phyloP scores from a whole-genome alignment of 345 rosid genomes.

The Rhodamnia argentea region DNA sequence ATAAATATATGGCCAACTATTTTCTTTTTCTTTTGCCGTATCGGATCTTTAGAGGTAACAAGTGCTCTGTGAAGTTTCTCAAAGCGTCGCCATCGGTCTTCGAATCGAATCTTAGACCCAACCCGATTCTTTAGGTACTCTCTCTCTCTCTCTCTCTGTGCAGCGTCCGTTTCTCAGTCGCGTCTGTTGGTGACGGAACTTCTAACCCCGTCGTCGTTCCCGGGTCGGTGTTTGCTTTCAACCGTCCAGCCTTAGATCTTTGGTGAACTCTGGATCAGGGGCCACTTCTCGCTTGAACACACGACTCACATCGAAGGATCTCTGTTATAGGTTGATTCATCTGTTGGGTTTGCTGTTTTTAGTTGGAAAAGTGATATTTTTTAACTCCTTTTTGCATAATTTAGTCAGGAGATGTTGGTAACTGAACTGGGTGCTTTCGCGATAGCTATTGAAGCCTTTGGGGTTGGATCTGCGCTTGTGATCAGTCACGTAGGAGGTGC shows the following conservation, averaged over 20 bases:
- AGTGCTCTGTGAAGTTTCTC: background rate
- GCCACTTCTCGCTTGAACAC: background rate
- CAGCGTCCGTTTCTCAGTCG: background rate
- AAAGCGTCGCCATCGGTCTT: background rate
- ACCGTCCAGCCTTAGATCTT: background rate
- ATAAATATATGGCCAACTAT: no score
- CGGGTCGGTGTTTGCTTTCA: background rate
- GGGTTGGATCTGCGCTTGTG: background rate
- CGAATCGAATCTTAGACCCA: background rate
- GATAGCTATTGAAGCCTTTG: background rate
- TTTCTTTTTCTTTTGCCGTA: background rate
- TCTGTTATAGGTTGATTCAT: background rate
- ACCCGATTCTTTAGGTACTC: background rate
- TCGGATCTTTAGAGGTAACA: background rate
- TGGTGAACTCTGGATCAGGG: background rate
- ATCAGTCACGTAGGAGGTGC: background rate
- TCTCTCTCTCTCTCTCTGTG: background rate
- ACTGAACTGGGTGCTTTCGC: background rate
- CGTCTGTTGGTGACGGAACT: background rate
- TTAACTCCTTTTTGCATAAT: background rate
- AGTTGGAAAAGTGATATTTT: background rate
- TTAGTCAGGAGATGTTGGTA: background rate
- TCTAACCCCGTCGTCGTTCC: background rate
- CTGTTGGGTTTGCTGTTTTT: background rate
- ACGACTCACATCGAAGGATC: background rate